Evolutionary conservation across 805 yeast species (phyloP).

Genomic region (Candida palmyrensis): DNA sequence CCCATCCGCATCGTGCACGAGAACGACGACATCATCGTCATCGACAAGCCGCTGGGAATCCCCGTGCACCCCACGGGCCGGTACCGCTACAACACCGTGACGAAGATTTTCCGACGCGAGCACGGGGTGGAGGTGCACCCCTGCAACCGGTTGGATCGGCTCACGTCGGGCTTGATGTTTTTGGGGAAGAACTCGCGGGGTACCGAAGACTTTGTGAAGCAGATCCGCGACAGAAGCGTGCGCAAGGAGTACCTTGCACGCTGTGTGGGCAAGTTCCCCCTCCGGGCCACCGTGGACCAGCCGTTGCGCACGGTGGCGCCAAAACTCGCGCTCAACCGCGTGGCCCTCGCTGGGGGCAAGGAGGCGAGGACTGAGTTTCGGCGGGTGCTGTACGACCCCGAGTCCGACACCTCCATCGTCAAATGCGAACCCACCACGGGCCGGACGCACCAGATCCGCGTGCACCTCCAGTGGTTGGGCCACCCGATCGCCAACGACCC

Average conservation of each 20-base stretch:
- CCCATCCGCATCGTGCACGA: constrained; percentile 65
- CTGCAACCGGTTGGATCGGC: constrained; percentile 82
- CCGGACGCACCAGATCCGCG: constrained; percentile 91
- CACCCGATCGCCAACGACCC: constrained; percentile 54
- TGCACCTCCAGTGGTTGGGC: constrained; percentile 76
- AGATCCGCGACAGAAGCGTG: constrained; percentile 67
- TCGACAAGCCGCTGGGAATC: constrained; percentile 91
- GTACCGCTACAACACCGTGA: constrained; percentile 68
- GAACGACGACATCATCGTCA: constrained; percentile 70
- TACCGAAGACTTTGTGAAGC: constrained; percentile 71
- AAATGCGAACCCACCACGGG: constrained; percentile 87
- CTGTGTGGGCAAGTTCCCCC: constrained; percentile 83
- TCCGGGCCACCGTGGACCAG: constrained; percentile 43
- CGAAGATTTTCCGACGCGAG: constrained; percentile 73
- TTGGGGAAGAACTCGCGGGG: constrained; percentile 77
- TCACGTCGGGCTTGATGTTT: constrained; percentile 93
- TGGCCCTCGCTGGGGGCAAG: constrained; percentile 49
- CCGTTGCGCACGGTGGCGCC: constrained; percentile 74
- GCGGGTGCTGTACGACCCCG: constrained; percentile 58
- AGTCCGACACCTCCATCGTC: constrained; percentile 60
- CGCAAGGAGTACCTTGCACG: constrained; percentile 81
- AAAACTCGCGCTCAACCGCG: constrained; percentile 58
- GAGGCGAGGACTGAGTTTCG: constrained; percentile 70
- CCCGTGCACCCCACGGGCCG: constrained; percentile 97
- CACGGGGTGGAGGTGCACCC: constrained; percentile 60